Evolutionary conservation across 2,329 filamentous ascomycete species (phyloP).

Genomic region (Sordariomycetes sp.): DNA sequence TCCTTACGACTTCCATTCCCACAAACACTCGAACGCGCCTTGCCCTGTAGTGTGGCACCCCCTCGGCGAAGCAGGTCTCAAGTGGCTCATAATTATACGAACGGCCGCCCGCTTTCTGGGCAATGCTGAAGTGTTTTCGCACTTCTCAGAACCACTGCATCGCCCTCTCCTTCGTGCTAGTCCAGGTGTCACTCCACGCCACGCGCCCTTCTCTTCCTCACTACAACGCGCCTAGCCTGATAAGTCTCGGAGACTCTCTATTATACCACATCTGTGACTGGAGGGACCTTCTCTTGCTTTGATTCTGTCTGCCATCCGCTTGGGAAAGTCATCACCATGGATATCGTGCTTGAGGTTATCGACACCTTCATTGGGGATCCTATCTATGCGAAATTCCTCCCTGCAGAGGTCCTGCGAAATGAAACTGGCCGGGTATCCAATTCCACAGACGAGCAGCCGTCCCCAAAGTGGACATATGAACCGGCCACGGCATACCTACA

Average conservation of each 20-base stretch:
- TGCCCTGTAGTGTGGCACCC: no score
- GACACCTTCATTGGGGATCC: constrained; percentile 78
- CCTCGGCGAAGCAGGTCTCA: no score
- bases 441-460: constrained; percentile 40
- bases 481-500: constrained; percentile 62
- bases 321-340: constrained; percentile 52
- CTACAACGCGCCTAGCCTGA: no score
- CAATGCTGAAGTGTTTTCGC: no score
- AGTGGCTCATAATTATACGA: no score
- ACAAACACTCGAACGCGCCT: no score
- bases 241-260: neutral
- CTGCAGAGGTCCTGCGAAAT: constrained; percentile 42
- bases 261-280: neutral
- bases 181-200: no score
- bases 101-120: no score
- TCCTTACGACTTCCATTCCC: no score
- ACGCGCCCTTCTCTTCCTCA: no score
- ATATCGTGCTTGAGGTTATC: constrained; percentile 77
- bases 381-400: constrained; percentile 62
- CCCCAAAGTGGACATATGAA: constrained; percentile 57
- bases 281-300: neutral
- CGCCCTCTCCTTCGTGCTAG: no score
- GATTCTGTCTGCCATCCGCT: neutral
- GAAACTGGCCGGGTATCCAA: constrained; percentile 35
- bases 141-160: no score